A percentile compares a stretch with the other conserved stretches of the same genome.
These are phyloP conservation scores for Suhomyces yuchorum DNA, from an alignment of 1,139 yeast genomes.

Conservation along the genomic window DNA sequence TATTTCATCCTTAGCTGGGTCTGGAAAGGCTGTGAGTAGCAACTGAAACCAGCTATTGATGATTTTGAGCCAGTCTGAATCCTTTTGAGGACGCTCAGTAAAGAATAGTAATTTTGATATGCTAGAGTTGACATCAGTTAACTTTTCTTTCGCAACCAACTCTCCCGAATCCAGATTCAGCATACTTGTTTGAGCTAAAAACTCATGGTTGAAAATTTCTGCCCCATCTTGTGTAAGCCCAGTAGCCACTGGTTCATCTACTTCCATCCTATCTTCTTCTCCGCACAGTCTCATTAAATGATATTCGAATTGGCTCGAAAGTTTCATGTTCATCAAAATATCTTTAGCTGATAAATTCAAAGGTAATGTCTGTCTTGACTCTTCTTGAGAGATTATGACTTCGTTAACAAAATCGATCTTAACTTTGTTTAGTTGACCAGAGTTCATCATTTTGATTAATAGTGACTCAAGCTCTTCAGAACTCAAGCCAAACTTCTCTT, in stretches of 20 bases:
- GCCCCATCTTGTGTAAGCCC: neutral
- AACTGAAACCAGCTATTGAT: conserved; percentile 33
- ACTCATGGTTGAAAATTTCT: neutral
- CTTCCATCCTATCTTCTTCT: conserved; percentile 8
- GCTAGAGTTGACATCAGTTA: neutral
- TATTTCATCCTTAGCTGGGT: conserved; percentile 27
- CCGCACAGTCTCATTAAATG: neutral
- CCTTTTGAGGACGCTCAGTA: conserved; percentile 22
- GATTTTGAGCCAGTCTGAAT: conserved; percentile 21
- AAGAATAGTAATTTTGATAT: conserved; percentile 21
- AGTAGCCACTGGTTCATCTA: conserved; percentile 1
- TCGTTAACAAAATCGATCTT: conserved; percentile 49
- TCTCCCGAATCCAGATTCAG: conserved; percentile 1
- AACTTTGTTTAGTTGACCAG: conserved; percentile 45
- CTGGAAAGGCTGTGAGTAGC: conserved; percentile 36
- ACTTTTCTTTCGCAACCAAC: neutral
- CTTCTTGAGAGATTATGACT: conserved; percentile 22
- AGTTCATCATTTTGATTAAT: conserved; percentile 42
- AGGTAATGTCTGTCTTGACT: conserved; percentile 17
- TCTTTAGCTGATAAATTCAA: conserved; percentile 25
- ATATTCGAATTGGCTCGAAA: conserved; percentile 2
- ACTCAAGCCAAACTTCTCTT: conserved; percentile 23
- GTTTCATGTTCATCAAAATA: conserved; percentile 29
- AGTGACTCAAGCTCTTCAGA: conserved; percentile 39
- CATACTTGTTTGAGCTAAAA: neutral